Conservation (phyloP, 2,329 filamentous ascomycete species). For the Neobulgaria alba region DNA sequence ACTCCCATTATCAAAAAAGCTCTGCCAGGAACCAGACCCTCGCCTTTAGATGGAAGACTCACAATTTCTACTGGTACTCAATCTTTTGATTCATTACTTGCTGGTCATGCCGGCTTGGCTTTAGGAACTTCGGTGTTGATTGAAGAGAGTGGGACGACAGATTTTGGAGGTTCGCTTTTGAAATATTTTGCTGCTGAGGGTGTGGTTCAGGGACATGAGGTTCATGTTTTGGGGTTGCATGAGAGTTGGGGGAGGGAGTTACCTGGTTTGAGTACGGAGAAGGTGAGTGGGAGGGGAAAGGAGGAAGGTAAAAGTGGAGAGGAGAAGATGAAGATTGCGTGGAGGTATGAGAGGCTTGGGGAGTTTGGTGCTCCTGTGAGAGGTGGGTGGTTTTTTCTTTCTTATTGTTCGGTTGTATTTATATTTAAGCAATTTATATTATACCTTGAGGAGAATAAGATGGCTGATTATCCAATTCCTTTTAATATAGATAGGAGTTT, state of each 20-base stretch:
- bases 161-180: constrained; percentile 78
- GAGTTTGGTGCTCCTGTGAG: constrained; percentile 50
- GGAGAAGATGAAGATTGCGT: constrained; percentile 97
- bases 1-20: constrained; percentile 10
- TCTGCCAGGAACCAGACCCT: constrained; percentile 61
- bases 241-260: constrained; percentile 78
- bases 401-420: not conserved
- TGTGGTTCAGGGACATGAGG: constrained; percentile 78
- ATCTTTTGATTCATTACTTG: constrained; percentile 76
- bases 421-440: not conserved
- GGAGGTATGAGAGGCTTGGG: constrained; percentile 84
- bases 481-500: constrained; percentile 18
- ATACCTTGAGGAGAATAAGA: constrained; percentile 3
- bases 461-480: constrained; percentile 3
- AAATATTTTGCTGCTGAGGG: constrained; percentile 91
- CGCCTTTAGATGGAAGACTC: constrained; percentile 75
- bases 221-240: constrained; percentile 75
- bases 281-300: constrained; percentile 31
- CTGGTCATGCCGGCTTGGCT: constrained; percentile 76
- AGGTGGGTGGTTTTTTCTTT: constrained; percentile 29
- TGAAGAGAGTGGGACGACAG: constrained; percentile 86
- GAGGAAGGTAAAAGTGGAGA: constrained; percentile 29
- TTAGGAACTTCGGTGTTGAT: constrained; percentile 74
- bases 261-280: constrained; percentile 56
- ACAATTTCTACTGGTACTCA: constrained; percentile 88